Percentiles rank a stretch among this genome's conserved stretches.
Evolutionary conservation across 78 protist genomes (phyloP).

Genomic region (Dictyostelium capitatum): DNA sequence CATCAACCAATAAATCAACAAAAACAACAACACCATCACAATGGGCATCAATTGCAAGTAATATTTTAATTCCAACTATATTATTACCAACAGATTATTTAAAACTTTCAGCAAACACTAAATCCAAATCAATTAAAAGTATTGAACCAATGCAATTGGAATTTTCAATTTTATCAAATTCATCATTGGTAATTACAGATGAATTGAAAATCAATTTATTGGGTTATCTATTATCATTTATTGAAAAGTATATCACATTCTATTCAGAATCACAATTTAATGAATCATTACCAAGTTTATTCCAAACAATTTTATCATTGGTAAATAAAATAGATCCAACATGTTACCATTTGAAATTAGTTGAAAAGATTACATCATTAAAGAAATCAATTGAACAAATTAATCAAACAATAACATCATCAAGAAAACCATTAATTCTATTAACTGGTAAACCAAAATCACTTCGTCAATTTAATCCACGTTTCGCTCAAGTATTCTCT

Average conservation of each 20-base stretch:
- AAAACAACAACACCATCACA: neutral
- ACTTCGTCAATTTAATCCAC: conserved; percentile 47
- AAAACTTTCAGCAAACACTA: neutral
- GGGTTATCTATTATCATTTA: conserved; percentile 23
- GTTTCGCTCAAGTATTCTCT: conserved; percentile 35
- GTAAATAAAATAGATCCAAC: neutral
- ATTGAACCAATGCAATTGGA: conserved; percentile 34
- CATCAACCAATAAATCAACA: neutral
- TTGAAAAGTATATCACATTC: conserved; percentile 29
- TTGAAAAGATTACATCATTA: neutral
- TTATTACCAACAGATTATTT: conserved; percentile 16
- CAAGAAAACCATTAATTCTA: conserved; percentile 47
- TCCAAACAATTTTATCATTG: neutral
- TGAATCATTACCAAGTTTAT: conserved; percentile 59
- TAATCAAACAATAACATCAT: neutral
- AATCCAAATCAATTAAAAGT: neutral
- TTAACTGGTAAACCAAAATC: conserved; percentile 33
- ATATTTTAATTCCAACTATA: conserved; percentile 52
- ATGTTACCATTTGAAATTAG: neutral
- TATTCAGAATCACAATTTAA: neutral
- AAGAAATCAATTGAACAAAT: conserved; percentile 9
- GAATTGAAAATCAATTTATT: conserved; percentile 51
- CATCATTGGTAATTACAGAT: conserved; percentile 19
- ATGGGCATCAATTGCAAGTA: conserved; percentile 54
- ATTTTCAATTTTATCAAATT: conserved; percentile 13